Evolutionary conservation across 257 asterid species (phyloP).

Genomic region (Cinchona pubescens): DNA sequence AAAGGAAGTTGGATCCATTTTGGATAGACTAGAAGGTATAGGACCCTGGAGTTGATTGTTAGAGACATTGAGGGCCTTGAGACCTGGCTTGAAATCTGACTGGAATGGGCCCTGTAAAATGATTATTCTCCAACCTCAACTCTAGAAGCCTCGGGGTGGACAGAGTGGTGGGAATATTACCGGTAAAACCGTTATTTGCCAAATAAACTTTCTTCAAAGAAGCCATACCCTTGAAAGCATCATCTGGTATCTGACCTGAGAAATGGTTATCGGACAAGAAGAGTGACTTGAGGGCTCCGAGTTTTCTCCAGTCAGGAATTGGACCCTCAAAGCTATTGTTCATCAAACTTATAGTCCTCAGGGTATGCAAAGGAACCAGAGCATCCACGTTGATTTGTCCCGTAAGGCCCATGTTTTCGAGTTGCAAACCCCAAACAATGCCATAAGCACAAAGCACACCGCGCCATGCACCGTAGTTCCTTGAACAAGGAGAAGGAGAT

Average conservation of each 20-base stretch:
- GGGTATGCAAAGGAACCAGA: conserved; percentile 39
- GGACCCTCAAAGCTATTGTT: conserved; percentile 62
- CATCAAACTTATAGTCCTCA: conserved; percentile 71
- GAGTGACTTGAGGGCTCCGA: conserved; percentile 65
- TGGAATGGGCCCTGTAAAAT: conserved; percentile 63
- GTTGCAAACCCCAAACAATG: conserved; percentile 68
- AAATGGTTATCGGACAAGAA: conserved; percentile 66
- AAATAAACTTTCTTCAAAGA: conserved; percentile 68
- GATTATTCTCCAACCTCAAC: conserved; percentile 64
- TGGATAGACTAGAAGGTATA: conserved; percentile 45
- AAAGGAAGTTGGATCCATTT: conserved; percentile 56
- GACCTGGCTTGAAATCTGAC: conserved; percentile 44
- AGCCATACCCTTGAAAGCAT: conserved; percentile 65
- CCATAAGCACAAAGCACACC: conserved; percentile 76
- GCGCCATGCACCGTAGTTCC: conserved; percentile 47
- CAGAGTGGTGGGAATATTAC: conserved; percentile 62
- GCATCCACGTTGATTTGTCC: conserved; percentile 71
- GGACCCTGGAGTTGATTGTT: conserved; percentile 76
- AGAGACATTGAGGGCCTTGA: conserved; percentile 55
- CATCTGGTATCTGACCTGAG: conserved; percentile 56
- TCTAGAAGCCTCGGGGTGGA: conserved; percentile 55
- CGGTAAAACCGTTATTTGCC: conserved; percentile 57
- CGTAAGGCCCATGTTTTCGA: conserved; percentile 64
- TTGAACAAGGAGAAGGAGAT: conserved; percentile 66
- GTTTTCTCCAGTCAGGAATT: conserved; percentile 87